Base-by-base conservation (phyloP, 1,139 yeast species). In the Kodamaea anthophila region DNA sequence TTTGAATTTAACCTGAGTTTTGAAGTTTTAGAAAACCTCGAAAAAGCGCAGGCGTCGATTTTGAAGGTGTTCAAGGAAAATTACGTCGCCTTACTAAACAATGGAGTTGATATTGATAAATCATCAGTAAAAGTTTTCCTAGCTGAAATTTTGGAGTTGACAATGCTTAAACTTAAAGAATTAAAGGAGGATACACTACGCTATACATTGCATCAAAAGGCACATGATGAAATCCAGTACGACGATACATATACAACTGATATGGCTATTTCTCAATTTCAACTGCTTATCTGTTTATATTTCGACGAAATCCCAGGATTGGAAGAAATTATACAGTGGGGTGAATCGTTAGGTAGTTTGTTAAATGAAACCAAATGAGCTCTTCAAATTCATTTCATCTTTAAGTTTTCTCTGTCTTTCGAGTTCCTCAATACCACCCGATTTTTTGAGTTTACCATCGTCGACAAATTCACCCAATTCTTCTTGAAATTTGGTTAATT, bases 381-480 rank as follows among this genome's bases (percentile, higher is more conserved):
- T 72, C 43, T 77, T 75, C 36, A 81, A 53, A 45, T 80, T 80
- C 41, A 77, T 79, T 30, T 65, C 71, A 53, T 88, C 95, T 38
- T 81, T 79, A 37, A 70, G 58, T 44, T 65, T 68, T 39, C 96
- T 65, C 30, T 67, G 47, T 34, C 86, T 66, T 45, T 88, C 97
- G 12, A 85, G 61, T 43, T 87, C 96, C 37, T 81, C 93, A 22
- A 87, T 70, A 3, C 97, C 96, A 3, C 96, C 97, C 18, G 86
- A 75, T 40, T 75, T 80, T 47, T 83, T 85, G 35, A 87, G 64
- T 46, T 71, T 81, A 21, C 73, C 69, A 30, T 79, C 91, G 7
- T 68, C 87, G 4, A 88, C 95, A 62, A 86, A 88, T 22, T 74
- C 82, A 2, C 80, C 94, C n/a, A 88, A 60, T 47, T 88, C 97